Evolutionary conservation across 345 rosid species (phyloP).

Genomic region (Salix suchowensis): DNA sequence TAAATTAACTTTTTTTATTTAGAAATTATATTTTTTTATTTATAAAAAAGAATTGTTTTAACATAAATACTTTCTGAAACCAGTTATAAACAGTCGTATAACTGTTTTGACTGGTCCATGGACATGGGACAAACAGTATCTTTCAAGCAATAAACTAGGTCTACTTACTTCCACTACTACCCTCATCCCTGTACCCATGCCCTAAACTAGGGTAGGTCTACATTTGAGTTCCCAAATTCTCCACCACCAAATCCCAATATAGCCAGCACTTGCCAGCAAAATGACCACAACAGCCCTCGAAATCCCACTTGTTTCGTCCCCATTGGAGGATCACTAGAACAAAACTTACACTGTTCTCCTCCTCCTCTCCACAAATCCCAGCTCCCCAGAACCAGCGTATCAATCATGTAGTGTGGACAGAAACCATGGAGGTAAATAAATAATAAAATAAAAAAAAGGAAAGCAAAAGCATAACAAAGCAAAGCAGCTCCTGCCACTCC

Average conservation of each 20-base stretch:
- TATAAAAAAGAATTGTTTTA: too few species aligned
- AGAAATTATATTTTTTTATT: too few species aligned
- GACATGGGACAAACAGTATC: background rate
- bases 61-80: too few species aligned
- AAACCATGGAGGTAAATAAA: background rate
- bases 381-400: background rate
- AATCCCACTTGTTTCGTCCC: background rate
- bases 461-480: conserved; percentile 23
- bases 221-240: background rate
- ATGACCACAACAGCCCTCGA: background rate
- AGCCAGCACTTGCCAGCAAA: background rate
- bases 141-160: background rate
- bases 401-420: background rate
- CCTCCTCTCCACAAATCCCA: background rate
- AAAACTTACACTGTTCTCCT: background rate
- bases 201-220: background rate
- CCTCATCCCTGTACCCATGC: background rate
- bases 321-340: background rate
- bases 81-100: background rate
- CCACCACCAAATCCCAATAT: background rate
- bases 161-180: background rate
- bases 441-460: conserved; percentile 2
- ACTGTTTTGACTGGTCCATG: background rate
- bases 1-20: too few species aligned
- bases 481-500: background rate